Evolutionary conservation across 129 eudicot species (phyloP).

Genomic region (Gnaphalium uliginosum): DNA sequence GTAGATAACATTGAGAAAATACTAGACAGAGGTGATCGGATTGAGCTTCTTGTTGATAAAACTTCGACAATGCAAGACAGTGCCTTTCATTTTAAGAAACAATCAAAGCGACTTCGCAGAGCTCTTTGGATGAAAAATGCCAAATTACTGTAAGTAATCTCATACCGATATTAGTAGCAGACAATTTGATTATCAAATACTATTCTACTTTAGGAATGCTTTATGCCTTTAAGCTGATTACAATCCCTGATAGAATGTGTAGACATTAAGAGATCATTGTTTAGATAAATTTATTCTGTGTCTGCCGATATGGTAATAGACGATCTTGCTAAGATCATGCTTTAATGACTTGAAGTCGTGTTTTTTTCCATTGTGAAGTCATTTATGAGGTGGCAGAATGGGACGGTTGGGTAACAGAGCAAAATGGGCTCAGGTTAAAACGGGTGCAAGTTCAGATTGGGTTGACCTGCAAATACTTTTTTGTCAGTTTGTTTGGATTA

Average conservation of each 20-base stretch:
- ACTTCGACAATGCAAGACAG: conserved; percentile 98
- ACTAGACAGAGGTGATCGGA: conserved; percentile 92
- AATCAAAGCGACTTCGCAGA: conserved; percentile 86
- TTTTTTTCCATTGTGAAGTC: neutral
- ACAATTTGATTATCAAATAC: neutral
- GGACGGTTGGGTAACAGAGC: neutral
- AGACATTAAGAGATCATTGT: neutral
- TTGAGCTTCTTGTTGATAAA: conserved; percentile 99
- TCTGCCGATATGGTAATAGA: conserved; percentile 3
- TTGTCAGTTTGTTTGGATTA: neutral
- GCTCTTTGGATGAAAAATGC: conserved; percentile 99
- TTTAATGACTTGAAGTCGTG: neutral
- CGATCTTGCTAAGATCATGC: neutral
- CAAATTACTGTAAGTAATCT: conserved; percentile 79
- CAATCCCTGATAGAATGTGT: no score
- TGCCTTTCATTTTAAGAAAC: conserved; percentile 94
- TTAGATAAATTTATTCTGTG: neutral
- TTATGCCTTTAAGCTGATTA: neutral
- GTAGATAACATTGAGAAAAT: conserved; percentile 97
- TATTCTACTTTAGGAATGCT: neutral
- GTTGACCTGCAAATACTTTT: neutral
- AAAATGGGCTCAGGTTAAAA: neutral
- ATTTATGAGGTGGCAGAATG: neutral
- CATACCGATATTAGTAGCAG: neutral
- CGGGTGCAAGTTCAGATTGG: neutral